Evolutionary conservation across 23 red algal species (phyloP).

Genomic region (Agarophyton chilense): DNA sequence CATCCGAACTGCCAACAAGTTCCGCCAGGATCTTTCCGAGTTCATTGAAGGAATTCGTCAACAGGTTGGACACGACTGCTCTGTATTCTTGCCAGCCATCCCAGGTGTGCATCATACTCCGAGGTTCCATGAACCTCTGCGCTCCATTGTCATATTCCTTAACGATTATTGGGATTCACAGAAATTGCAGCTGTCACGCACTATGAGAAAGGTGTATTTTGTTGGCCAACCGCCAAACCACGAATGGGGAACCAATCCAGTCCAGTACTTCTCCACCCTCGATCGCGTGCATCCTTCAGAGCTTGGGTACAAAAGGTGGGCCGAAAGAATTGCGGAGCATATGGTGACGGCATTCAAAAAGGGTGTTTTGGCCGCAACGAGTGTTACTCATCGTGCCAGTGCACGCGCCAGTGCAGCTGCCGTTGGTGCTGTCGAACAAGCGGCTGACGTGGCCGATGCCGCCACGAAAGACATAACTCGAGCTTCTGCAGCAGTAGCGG

Average conservation of each 20-base stretch:
- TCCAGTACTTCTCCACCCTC: slow-evolving; percentile 69
- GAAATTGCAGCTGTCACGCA: slow-evolving; percentile 70
- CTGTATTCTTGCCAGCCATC: slow-evolving; percentile 80
- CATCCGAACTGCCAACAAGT: slow-evolving; percentile 62
- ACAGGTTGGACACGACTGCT: slow-evolving; percentile 56
- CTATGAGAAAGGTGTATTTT: slow-evolving; percentile 64
- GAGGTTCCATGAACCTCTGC: slow-evolving; percentile 73
- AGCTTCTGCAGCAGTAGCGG: background rate
- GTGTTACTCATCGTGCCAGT: background rate
- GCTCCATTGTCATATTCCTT: slow-evolving; percentile 76
- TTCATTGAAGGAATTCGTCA: slow-evolving; percentile 69
- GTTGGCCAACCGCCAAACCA: slow-evolving; percentile 68
- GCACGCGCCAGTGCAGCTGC: slow-evolving; percentile 1
- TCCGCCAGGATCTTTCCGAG: slow-evolving; percentile 64
- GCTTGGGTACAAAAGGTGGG: slow-evolving; percentile 78
- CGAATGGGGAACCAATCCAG: slow-evolving; percentile 60
- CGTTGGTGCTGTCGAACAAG: slow-evolving; percentile 6
- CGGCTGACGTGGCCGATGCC: slow-evolving; percentile 10
- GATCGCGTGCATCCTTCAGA: slow-evolving; percentile 84
- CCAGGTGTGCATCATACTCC: slow-evolving; percentile 77
- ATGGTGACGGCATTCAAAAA: slow-evolving; percentile 64
- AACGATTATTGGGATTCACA: slow-evolving; percentile 76
- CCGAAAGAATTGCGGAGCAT: slow-evolving; percentile 77
- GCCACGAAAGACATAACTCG: slow-evolving; percentile 31
- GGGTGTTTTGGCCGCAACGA: background rate